Percentiles rank a stretch among this genome's conserved stretches.
Conservation (phyloP, 768 basidiomycete species). For the Fistulinella prunicolor region DNA sequence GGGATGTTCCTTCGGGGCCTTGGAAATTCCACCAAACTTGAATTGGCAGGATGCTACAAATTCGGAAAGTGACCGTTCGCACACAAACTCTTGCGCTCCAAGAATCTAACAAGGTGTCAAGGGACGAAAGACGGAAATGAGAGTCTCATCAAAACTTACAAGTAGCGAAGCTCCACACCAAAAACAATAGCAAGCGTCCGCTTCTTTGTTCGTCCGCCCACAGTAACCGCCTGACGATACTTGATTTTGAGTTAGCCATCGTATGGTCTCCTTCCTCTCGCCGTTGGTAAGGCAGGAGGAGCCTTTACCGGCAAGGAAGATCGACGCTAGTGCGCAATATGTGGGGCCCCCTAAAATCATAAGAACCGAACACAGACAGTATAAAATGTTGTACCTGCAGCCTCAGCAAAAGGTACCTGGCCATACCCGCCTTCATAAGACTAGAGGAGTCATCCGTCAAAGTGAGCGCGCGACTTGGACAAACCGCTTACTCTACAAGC, state of each 20-base stretch:
- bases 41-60: constrained; percentile 82
- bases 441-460: constrained; percentile 39
- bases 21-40: constrained; percentile 85
- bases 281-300: constrained; percentile 24
- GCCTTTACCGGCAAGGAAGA: constrained; percentile 46
- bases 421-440: constrained; percentile 93
- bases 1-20: constrained; percentile 74
- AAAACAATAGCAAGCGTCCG: constrained; percentile 95
- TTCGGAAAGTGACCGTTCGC: constrained; percentile 49
- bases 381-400: constrained; percentile 59
- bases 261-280: constrained; percentile 54
- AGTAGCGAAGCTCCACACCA: constrained; percentile 85
- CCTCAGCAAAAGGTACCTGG: constrained; percentile 76
- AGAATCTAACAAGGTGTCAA: constrained; percentile 55
- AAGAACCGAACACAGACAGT: not conserved
- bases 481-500: constrained; percentile 61
- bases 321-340: constrained; percentile 82
- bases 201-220: constrained; percentile 82
- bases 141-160: constrained; percentile 41
- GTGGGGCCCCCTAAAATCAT: constrained; percentile 76
- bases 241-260: constrained; percentile 77
- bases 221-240: constrained; percentile 72
- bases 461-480: not conserved
- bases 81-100: constrained; percentile 53
- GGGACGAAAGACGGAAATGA: not conserved